phyloP scores from a whole-genome alignment of 2,329 filamentous ascomycete genomes.

The Pseudogymnoascus sp. region DNA sequence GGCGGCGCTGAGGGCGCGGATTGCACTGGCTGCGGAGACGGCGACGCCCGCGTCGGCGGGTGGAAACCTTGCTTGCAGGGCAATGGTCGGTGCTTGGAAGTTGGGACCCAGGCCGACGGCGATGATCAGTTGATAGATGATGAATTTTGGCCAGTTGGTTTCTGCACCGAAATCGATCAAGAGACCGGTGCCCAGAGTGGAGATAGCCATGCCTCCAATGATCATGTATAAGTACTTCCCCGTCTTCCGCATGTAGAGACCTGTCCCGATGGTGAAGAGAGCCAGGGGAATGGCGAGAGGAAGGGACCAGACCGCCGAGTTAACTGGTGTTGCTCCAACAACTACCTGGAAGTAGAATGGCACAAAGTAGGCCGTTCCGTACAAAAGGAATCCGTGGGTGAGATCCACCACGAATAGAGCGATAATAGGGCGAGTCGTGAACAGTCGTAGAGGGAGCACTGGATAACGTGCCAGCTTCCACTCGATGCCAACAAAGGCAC shows the following conservation, averaged over 20 bases:
- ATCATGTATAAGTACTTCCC: constrained; percentile 56
- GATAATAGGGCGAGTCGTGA: constrained; percentile 56
- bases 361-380: constrained; percentile 40
- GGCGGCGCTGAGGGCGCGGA: constrained; percentile 60
- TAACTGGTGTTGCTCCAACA: constrained; percentile 58
- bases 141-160: constrained; percentile 45
- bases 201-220: constrained; percentile 47
- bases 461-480: constrained; percentile 53
- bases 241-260: constrained; percentile 50
- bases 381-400: constrained; percentile 46
- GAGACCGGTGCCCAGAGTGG: constrained; percentile 55
- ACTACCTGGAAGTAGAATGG: constrained; percentile 72
- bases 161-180: constrained; percentile 52
- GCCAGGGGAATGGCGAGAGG: constrained; percentile 60
- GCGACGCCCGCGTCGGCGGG: constrained; percentile 56
- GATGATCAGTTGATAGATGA: constrained; percentile 52
- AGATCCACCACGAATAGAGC: constrained; percentile 60
- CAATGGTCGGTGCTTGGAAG: constrained; percentile 61
- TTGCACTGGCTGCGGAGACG: constrained; percentile 53
- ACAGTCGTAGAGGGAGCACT: constrained; percentile 65
- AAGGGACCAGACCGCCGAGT: constrained; percentile 68
- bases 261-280: constrained; percentile 47
- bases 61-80: constrained; percentile 54
- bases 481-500: constrained; percentile 42
- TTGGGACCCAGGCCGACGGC: constrained; percentile 58